Evolutionary conservation across 2,329 filamentous ascomycete genomes (phyloP).

Genomic region (Alternaria postmessia): DNA sequence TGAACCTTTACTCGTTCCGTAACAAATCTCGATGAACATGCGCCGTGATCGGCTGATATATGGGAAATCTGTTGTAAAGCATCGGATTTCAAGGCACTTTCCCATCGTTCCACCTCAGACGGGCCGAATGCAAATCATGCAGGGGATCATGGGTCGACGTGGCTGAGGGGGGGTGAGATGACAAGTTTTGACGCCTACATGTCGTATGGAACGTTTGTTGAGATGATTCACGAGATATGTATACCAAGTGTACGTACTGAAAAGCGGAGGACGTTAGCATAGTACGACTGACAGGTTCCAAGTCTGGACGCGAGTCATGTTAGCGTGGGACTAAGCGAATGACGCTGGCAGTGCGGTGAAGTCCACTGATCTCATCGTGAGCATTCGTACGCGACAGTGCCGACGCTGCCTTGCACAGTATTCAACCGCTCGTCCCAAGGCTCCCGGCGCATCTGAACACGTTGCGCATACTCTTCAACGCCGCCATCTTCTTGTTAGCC

Average conservation of each 20-base stretch:
- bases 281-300: constrained; percentile 6
- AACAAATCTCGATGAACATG: not conserved
- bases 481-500: not conserved
- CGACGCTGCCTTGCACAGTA: constrained; percentile 3
- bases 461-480: constrained; percentile 2
- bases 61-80: constrained; percentile 2
- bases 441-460: not conserved
- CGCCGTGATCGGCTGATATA: not conserved
- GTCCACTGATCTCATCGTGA: constrained; percentile 23
- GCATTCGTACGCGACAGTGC: constrained; percentile 16
- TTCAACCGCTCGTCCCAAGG: not conserved
- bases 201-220: not conserved
- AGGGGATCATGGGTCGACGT: not conserved
- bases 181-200: not conserved
- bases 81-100: constrained; percentile 9
- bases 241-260: not conserved
- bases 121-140: constrained; percentile 3
- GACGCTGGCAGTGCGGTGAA: constrained; percentile 20
- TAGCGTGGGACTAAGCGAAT: constrained; percentile 15
- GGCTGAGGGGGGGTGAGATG: not conserved
- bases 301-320: constrained; percentile 21
- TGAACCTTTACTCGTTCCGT: not conserved
- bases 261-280: constrained; percentile 12
- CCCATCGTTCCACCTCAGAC: constrained; percentile 16
- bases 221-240: not conserved